phyloP scores from a whole-genome alignment of 2,329 filamentous ascomycete genomes.

The Teratosphaeria gauchensis region DNA sequence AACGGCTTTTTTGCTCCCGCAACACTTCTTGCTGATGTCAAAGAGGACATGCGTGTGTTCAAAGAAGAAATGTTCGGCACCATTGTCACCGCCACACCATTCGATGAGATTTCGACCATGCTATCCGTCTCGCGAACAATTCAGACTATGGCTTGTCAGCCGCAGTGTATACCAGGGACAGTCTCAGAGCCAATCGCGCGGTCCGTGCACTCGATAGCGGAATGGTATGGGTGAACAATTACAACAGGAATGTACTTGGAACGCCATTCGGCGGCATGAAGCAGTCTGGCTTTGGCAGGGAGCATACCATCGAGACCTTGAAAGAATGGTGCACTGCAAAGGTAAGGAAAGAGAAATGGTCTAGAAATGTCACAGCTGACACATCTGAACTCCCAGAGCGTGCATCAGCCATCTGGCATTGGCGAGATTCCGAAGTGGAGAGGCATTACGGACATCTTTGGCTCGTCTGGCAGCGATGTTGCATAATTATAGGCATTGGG shows the following conservation, averaged over 20 bases:
- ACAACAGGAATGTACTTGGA: constrained; percentile 5
- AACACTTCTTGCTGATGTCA: constrained; percentile 15
- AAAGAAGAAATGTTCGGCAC: constrained; percentile 38
- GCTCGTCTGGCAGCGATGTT: neutral
- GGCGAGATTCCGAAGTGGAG: neutral
- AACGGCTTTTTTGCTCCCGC: constrained; percentile 15
- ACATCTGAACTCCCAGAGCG: neutral
- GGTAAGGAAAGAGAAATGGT: neutral
- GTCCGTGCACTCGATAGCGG: constrained; percentile 47
- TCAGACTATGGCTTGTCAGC: constrained; percentile 2
- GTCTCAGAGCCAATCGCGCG: constrained; percentile 61
- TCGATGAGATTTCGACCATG: constrained; percentile 1
- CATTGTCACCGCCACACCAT: constrained; percentile 19
- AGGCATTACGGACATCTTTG: neutral
- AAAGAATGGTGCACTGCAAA: neutral
- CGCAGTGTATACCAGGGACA: constrained; percentile 39
- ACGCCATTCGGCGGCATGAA: constrained; percentile 7
- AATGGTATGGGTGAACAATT: constrained; percentile 10
- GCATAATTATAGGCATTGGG: neutral
- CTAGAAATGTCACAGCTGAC: neutral
- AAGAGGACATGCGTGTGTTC: constrained; percentile 10
- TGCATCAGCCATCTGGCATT: neutral
- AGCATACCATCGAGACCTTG: constrained; percentile 2
- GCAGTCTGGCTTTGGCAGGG: constrained; percentile 7
- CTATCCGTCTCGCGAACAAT: neutral